Conservation (phyloP, 2,329 filamentous ascomycete species). For the Pezicula neosporulosa region DNA sequence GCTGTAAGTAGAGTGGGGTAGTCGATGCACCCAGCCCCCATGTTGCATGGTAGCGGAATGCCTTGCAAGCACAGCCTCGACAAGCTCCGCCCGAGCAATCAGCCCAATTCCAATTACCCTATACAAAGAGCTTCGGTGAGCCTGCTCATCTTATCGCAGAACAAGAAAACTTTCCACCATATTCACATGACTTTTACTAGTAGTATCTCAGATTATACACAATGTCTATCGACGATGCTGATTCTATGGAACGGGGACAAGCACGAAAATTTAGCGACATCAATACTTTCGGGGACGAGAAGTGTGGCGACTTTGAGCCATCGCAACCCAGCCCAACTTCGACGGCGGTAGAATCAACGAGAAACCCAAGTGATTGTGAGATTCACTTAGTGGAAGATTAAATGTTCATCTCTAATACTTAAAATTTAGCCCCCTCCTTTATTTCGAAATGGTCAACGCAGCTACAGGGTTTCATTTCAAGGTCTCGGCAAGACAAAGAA, state of each 20-base stretch:
- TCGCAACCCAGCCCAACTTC: background rate
- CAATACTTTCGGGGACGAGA: background rate
- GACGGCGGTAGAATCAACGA: background rate
- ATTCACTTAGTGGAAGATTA: background rate
- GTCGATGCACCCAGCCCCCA: background rate
- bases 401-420: background rate
- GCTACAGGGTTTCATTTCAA: background rate
- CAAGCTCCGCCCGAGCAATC: background rate
- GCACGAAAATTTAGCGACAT: background rate
- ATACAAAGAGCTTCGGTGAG: background rate
- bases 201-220: background rate
- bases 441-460: background rate
- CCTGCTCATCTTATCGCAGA: background rate
- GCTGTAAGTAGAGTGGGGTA: background rate
- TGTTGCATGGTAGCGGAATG: background rate
- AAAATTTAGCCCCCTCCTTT: background rate
- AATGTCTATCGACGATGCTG: background rate
- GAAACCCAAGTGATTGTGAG: background rate
- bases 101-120: background rate
- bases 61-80: background rate
- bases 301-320: background rate
- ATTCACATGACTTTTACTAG: background rate
- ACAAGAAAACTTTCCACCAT: background rate
- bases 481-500: background rate
- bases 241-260: background rate